Percentiles rank a stretch among this genome's conserved stretches.
Conservation (phyloP, 75 land plant genomes). For the Pinus tabuliformis region DNA sequence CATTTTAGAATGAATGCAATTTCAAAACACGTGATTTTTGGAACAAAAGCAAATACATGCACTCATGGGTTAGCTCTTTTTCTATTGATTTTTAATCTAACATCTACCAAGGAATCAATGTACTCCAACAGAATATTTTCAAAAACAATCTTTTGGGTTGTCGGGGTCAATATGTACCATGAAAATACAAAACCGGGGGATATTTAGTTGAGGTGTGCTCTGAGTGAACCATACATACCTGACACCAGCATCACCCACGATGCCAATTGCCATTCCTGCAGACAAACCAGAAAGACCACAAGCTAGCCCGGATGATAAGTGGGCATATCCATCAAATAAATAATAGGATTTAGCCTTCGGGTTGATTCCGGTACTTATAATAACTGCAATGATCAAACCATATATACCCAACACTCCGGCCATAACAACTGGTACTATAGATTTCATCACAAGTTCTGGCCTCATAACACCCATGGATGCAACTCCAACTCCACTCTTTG, state of each 20-base stretch:
- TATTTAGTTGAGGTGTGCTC: background rate
- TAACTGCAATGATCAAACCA: constrained; percentile 72
- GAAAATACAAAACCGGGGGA: background rate
- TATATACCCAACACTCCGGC: constrained; percentile 80
- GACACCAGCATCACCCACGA: constrained; percentile 64
- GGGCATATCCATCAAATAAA: constrained; percentile 54
- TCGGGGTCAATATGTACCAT: background rate
- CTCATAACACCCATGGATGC: constrained; percentile 83
- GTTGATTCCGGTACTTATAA: constrained; percentile 62
- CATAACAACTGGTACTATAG: constrained; percentile 81
- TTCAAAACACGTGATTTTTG: no score
- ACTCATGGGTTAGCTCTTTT: no score
- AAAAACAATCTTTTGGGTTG: background rate
- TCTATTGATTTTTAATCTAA: background rate
- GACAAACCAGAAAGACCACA: constrained; percentile 68
- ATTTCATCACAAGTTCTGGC: constrained; percentile 80
- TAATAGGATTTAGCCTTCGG: constrained; percentile 44
- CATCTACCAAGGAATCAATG: background rate
- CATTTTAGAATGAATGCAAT: no score
- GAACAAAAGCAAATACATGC: no score
- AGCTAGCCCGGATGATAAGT: constrained; percentile 58
- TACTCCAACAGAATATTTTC: background rate
- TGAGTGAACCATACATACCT: constrained; percentile 15
- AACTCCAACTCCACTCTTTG: constrained; percentile 78
- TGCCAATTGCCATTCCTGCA: constrained; percentile 71